Percentiles rank a stretch among this genome's conserved stretches.
phyloP scores from a whole-genome alignment of 768 basidiomycete genomes.

The Cystobasidium tubakii region DNA sequence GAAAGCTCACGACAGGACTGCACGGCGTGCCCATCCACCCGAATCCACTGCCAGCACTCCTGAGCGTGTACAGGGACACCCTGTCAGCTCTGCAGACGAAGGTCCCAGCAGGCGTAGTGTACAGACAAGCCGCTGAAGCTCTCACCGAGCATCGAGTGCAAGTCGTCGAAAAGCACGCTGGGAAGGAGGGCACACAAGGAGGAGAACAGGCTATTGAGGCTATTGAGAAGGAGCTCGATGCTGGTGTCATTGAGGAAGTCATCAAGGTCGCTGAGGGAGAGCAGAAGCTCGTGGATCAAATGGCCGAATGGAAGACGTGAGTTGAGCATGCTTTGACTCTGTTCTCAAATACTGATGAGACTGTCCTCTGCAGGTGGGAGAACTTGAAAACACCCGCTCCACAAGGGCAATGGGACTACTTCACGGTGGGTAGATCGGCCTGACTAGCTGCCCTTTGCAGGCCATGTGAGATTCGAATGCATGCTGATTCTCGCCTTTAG shows the following conservation, averaged over 20 bases:
- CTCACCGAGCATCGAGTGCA: conserved; percentile 70
- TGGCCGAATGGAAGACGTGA: conserved; percentile 91
- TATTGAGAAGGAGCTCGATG: conserved; percentile 69
- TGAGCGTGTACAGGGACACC: conserved; percentile 69
- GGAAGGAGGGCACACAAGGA: conserved; percentile 55
- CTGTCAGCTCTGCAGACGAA: conserved; percentile 61
- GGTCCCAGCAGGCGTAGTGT: conserved; percentile 67
- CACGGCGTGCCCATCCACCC: conserved; percentile 75
- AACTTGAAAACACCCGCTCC: conserved; percentile 72
- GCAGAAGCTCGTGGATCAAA: conserved; percentile 65
- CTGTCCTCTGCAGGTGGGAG: conserved; percentile 94
- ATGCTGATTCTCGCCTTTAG: neutral
- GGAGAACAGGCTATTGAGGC: conserved; percentile 54
- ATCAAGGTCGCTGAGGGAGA: conserved; percentile 78
- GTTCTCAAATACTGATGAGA: too few species aligned
- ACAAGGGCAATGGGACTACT: conserved; percentile 81
- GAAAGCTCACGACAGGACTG: conserved; percentile 72
- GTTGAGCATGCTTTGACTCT: too few species aligned
- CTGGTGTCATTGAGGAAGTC: conserved; percentile 81
- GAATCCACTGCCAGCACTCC: conserved; percentile 73
- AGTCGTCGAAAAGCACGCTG: conserved; percentile 57
- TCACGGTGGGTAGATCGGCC: conserved; percentile 43
- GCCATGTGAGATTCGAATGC: neutral
- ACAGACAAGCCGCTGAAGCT: conserved; percentile 80
- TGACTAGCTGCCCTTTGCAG: neutral